Evolutionary conservation across 2,329 filamentous ascomycete genomes (phyloP).

Genomic region (Ascochyta fabae): DNA sequence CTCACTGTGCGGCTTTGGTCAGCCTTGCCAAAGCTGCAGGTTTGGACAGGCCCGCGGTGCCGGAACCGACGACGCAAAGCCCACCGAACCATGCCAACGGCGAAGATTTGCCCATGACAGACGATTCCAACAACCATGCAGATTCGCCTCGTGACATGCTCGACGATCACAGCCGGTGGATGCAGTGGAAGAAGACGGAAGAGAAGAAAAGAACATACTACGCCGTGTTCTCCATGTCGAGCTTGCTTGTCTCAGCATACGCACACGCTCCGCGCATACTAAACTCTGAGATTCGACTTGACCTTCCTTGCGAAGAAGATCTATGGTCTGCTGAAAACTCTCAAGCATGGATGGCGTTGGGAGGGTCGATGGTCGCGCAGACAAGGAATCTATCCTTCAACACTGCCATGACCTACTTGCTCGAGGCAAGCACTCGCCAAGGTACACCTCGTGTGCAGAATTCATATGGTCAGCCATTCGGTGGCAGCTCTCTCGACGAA

Average conservation of each 20-base stretch:
- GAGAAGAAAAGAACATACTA: slow-evolving; percentile 94
- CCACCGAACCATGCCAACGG: slow-evolving; percentile 45
- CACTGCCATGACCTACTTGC: slow-evolving; percentile 77
- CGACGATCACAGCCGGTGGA: slow-evolving; percentile 76
- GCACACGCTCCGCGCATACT: slow-evolving; percentile 90
- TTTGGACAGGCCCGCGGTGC: slow-evolving; percentile 62
- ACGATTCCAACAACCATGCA: slow-evolving; percentile 46
- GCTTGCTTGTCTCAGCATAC: slow-evolving; percentile 87
- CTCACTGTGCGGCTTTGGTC: slow-evolving; percentile 87
- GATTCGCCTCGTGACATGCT: slow-evolving; percentile 53
- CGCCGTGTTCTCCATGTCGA: slow-evolving; percentile 88
- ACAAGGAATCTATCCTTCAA: slow-evolving; percentile 80
- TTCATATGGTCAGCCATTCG: slow-evolving; percentile 56
- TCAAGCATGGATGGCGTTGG: slow-evolving; percentile 79
- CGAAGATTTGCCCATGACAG: slow-evolving; percentile 66
- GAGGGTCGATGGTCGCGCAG: slow-evolving; percentile 72
- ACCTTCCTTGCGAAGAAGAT: slow-evolving; percentile 91
- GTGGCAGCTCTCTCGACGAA: slow-evolving; percentile 57
- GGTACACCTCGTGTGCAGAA: slow-evolving; percentile 48
- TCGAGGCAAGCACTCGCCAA: slow-evolving; percentile 76
- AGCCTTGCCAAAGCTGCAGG: slow-evolving; percentile 91
- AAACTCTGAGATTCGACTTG: slow-evolving; percentile 89
- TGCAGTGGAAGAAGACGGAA: slow-evolving; percentile 85
- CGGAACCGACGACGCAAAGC: slow-evolving; percentile 27
- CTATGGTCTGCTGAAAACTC: slow-evolving; percentile 84